Evolutionary conservation across 1,284 basidiomycete species (phyloP).

Genomic region (Rhodotorula sp.): DNA sequence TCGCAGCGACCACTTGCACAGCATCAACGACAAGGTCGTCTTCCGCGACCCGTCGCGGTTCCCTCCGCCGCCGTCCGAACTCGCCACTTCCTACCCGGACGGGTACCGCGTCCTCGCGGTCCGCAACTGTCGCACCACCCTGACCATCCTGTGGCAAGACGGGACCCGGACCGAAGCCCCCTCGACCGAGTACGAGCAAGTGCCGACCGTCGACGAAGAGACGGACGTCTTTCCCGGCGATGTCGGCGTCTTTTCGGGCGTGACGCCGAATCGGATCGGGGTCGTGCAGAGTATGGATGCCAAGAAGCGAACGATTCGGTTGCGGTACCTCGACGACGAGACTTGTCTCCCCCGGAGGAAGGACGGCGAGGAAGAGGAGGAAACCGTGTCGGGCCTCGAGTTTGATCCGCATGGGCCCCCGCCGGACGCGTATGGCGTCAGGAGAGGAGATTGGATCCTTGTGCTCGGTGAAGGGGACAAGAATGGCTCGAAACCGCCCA

Average conservation of each 20-base stretch:
- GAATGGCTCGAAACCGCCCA: conserved; percentile 65
- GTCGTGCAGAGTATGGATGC: conserved; percentile 63
- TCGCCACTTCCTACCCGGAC: conserved; percentile 55
- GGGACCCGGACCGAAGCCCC: conserved; percentile 62
- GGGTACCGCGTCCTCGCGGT: conserved; percentile 59
- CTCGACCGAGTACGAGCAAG: conserved; percentile 70
- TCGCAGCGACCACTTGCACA: conserved; percentile 43
- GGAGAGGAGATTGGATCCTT: conserved; percentile 79
- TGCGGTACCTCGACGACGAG: conserved; percentile 49
- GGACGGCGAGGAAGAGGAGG: conserved; percentile 56
- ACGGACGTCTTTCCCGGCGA: conserved; percentile 64
- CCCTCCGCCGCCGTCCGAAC: conserved; percentile 53
- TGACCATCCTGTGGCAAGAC: conserved; percentile 86
- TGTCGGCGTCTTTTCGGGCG: conserved; percentile 76
- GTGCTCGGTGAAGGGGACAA: conserved; percentile 63
- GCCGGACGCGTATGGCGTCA: conserved; percentile 70
- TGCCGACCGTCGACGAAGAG: conserved; percentile 57
- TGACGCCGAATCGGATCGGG: conserved; percentile 61
- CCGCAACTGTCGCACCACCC: conserved; percentile 64
- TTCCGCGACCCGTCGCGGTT: not conserved
- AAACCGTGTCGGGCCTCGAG: conserved; percentile 59
- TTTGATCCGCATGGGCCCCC: conserved; percentile 71
- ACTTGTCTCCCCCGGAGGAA: conserved; percentile 58
- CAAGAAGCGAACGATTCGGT: conserved; percentile 45
- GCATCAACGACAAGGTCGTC: conserved; percentile 49